These are phyloP conservation scores for Flaveria ramosissima DNA, from an alignment of 129 eudicot species.

Conservation along the genomic window DNA sequence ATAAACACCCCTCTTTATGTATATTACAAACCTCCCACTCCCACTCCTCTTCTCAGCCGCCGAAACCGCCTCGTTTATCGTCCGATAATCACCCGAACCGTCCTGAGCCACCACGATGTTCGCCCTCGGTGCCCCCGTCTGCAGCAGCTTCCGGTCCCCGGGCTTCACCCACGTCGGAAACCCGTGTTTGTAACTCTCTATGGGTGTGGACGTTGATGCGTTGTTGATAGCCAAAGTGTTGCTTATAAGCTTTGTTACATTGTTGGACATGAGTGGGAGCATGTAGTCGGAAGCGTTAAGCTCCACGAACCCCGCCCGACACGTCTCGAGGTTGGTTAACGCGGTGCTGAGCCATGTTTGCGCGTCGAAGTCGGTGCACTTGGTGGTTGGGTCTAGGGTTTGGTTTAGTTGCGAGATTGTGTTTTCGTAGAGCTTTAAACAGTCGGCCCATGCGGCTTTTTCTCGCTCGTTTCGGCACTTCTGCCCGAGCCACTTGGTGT, in stretches of 20 bases:
- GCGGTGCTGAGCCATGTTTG: constrained; percentile 88
- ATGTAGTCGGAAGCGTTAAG: constrained; percentile 50
- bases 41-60: constrained; percentile 52
- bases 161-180: constrained; percentile 39
- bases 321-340: constrained; percentile 70
- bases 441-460: constrained; percentile 69
- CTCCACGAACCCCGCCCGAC: constrained; percentile 70
- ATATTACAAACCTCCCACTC: constrained; percentile 51
- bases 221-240: constrained; percentile 46
- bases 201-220: constrained; percentile 20
- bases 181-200: constrained; percentile 33
- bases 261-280: constrained; percentile 53
- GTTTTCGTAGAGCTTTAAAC: constrained; percentile 50
- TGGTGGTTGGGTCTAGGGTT: constrained; percentile 44
- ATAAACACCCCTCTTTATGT: constrained; percentile 48
- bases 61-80: constrained; percentile 50
- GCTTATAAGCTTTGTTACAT: constrained; percentile 48
- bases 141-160: constrained; percentile 42
- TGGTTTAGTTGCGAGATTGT: constrained; percentile 61
- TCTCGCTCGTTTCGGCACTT: constrained; percentile 57
- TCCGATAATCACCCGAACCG: constrained; percentile 42
- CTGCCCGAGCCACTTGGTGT: constrained; percentile 47
- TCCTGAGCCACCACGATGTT: constrained; percentile 62
- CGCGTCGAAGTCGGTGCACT: constrained; percentile 52
- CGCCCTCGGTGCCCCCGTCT: constrained; percentile 37